phyloP scores from a whole-genome alignment of 192 early-diverging fungal species.

The Nowakowskiella sp. region DNA sequence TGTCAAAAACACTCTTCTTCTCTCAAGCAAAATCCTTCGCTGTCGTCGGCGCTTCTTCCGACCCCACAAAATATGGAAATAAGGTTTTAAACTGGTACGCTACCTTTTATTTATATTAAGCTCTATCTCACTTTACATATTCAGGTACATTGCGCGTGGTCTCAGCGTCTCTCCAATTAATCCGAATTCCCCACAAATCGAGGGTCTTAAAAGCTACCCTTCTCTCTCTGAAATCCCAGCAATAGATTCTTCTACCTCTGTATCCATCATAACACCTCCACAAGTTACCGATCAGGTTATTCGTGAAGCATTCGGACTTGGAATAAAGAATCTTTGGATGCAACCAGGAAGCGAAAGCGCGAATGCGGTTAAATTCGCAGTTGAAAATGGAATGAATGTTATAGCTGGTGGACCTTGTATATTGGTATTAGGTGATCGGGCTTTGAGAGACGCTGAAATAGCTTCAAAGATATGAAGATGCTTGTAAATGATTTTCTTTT shows the following conservation, averaged over 20 bases:
- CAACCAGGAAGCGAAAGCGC: conserved; percentile 61
- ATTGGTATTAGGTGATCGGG: conserved; percentile 36
- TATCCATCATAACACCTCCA: conserved; percentile 68
- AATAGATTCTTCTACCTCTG: conserved; percentile 30
- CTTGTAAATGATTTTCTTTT: no score
- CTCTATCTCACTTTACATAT: background rate
- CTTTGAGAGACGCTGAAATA: conserved; percentile 11
- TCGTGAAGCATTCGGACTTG: conserved; percentile 45
- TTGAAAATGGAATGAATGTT: conserved; percentile 35
- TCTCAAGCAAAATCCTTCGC: conserved; percentile 18
- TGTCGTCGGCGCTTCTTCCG: conserved; percentile 69
- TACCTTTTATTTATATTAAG: background rate
- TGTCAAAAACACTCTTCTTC: background rate
- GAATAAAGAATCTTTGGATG: conserved; percentile 60
- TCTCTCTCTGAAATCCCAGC: conserved; percentile 22
- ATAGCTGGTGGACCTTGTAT: conserved; percentile 63
- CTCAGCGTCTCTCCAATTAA: conserved; percentile 30
- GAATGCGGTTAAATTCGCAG: conserved; percentile 41
- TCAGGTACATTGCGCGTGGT: conserved; percentile 22
- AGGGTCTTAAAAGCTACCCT: conserved; percentile 20
- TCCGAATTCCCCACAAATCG: conserved; percentile 19
- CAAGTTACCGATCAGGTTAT: conserved; percentile 51
- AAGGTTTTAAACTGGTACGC: conserved; percentile 70
- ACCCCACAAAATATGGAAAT: conserved; percentile 75
- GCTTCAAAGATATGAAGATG: no score